A percentile compares a stretch with the other conserved stretches of the same genome.
These are phyloP conservation scores for Endotrypanum monterogeii DNA, from an alignment of 208 protist genomes.

Conservation along the genomic window DNA sequence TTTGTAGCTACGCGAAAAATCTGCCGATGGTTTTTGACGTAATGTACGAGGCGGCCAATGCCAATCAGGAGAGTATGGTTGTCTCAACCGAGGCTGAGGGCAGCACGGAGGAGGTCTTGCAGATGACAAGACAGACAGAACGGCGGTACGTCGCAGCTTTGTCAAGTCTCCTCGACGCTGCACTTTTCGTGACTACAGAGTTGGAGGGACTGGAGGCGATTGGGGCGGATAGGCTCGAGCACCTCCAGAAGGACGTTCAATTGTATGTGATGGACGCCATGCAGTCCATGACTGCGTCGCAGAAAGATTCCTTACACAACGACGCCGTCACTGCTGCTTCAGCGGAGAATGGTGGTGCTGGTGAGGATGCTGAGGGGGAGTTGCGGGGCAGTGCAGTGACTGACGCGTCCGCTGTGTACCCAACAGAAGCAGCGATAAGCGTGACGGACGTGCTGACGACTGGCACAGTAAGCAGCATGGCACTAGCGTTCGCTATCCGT, in stretches of 20 bases:
- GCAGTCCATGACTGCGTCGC: constrained; percentile 48
- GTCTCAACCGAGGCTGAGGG: constrained; percentile 15
- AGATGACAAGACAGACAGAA: constrained; percentile 37
- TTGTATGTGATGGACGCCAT: constrained; percentile 51
- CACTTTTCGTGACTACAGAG: constrained; percentile 50
- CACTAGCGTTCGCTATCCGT: constrained; percentile 64
- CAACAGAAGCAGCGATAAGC: constrained; percentile 52
- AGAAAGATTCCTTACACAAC: constrained; percentile 39
- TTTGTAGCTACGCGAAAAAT: constrained; percentile 55
- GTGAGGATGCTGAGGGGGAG: neutral
- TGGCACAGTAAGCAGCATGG: constrained; percentile 58
- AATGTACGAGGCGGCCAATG: constrained; percentile 48
- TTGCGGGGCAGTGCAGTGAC: neutral
- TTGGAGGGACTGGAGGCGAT: constrained; percentile 58
- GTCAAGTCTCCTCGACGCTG: constrained; percentile 40
- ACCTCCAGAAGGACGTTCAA: constrained; percentile 45
- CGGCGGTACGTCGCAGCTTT: constrained; percentile 47
- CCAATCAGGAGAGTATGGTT: constrained; percentile 42
- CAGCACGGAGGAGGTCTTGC: constrained; percentile 30
- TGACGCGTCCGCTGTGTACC: constrained; percentile 32
- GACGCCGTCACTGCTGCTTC: constrained; percentile 7
- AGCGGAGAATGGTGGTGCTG: constrained; percentile 4
- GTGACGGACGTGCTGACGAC: constrained; percentile 57
- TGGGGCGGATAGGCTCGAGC: constrained; percentile 33
- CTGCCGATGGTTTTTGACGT: constrained; percentile 70